These are phyloP conservation scores for Gastrolobium bilobum DNA, from an alignment of 306 rosid species.

Conservation along the genomic window DNA sequence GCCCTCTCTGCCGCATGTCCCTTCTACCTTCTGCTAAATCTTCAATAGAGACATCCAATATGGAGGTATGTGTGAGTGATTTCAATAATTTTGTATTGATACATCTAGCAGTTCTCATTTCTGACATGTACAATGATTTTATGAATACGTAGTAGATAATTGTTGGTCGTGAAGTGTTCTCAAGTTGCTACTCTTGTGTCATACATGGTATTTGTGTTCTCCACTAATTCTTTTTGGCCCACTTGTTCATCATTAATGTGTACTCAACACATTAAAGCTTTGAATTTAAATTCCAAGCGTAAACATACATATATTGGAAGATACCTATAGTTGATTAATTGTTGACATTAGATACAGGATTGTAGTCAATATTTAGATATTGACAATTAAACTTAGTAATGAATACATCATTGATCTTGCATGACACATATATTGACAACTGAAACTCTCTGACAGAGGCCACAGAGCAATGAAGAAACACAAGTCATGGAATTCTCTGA, in stretches of 20 bases:
- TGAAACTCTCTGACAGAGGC: slow-evolving; percentile 46
- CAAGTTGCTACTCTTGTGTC: slow-evolving; percentile 34
- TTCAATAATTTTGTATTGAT: slow-evolving; percentile 35
- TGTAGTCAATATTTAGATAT: slow-evolving; percentile 11
- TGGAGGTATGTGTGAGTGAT: slow-evolving; percentile 47
- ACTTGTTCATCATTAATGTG: background rate
- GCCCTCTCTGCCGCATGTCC: slow-evolving; percentile 95
- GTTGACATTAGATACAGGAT: slow-evolving; percentile 13
- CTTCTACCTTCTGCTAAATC: slow-evolving; percentile 65
- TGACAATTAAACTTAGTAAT: background rate
- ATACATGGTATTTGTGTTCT: slow-evolving; percentile 5
- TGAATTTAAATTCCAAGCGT: slow-evolving; percentile 11
- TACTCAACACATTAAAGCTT: background rate
- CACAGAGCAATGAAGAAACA: slow-evolving; percentile 54
- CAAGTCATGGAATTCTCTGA: slow-evolving; percentile 44
- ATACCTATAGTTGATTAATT: slow-evolving; percentile 3
- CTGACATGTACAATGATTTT: slow-evolving; percentile 8
- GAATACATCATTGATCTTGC: slow-evolving; percentile 33
- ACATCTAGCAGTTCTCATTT: background rate
- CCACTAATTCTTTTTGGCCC: background rate
- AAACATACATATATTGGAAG: background rate
- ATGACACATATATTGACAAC: slow-evolving; percentile 39
- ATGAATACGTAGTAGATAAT: slow-evolving; percentile 2
- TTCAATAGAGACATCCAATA: slow-evolving; percentile 49
- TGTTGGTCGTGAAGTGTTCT: slow-evolving; percentile 11